Evolutionary conservation across 768 basidiomycete genomes (phyloP).

Genomic region (Kwoniella shandongensis): DNA sequence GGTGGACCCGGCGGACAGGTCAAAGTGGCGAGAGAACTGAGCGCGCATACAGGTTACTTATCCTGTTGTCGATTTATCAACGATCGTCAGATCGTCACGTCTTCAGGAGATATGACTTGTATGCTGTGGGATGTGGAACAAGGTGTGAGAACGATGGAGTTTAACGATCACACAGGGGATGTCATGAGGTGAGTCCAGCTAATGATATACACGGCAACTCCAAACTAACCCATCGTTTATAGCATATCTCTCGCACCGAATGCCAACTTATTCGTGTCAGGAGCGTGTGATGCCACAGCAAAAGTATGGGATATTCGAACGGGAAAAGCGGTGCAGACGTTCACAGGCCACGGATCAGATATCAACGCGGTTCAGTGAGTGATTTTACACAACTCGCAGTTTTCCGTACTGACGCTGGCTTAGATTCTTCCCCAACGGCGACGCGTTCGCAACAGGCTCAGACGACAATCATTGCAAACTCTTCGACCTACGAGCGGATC

Average conservation of each 20-base stretch:
- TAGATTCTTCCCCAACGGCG: slow-evolving; percentile 99
- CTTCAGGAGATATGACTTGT: slow-evolving; percentile 98
- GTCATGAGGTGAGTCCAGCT: slow-evolving; percentile 85
- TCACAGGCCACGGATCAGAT: slow-evolving; percentile 96
- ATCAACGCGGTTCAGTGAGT: slow-evolving; percentile 97
- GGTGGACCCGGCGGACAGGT: slow-evolving; percentile 60
- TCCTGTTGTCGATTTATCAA: slow-evolving; percentile 98
- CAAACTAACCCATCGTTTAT: slow-evolving; percentile 6
- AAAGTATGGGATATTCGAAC: slow-evolving; percentile 99
- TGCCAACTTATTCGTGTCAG: slow-evolving; percentile 95
- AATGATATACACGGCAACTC: background rate
- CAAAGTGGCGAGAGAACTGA: slow-evolving; percentile 89
- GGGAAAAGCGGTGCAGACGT: slow-evolving; percentile 96
- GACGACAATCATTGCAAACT: slow-evolving; percentile 98
- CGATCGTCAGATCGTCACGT: slow-evolving; percentile 96
- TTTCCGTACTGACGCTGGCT: no score
- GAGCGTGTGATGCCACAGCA: slow-evolving; percentile 96
- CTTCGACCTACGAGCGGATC: slow-evolving; percentile 96
- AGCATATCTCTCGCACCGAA: slow-evolving; percentile 93
- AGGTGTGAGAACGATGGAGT: slow-evolving; percentile 95
- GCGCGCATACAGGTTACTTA: slow-evolving; percentile 96
- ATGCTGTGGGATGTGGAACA: slow-evolving; percentile 99
- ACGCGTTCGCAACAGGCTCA: slow-evolving; percentile 97
- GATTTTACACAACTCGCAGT: no score
- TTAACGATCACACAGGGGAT: slow-evolving; percentile 98